phyloP scores from a whole-genome alignment of 148 eudicot genomes.

The Arbutus unedo region DNA sequence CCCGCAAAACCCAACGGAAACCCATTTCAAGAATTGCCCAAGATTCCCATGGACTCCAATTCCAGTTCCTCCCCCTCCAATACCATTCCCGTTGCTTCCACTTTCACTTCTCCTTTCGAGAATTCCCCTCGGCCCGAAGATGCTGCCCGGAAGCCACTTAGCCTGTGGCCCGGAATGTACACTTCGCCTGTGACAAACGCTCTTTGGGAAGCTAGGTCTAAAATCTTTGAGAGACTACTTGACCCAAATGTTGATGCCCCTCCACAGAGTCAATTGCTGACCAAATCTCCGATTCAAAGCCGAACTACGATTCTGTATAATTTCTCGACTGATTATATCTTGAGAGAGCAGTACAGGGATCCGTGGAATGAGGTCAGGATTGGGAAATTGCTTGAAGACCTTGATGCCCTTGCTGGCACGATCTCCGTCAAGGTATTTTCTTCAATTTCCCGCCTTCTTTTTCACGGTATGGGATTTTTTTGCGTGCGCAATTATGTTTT shows the following conservation, averaged over 20 bases:
- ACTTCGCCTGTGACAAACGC: slow-evolving; percentile 95
- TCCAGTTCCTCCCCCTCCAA: slow-evolving; percentile 21
- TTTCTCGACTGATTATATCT: slow-evolving; percentile 72
- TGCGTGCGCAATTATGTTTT: background rate
- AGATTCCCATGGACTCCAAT: slow-evolving; percentile 26
- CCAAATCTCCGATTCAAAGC: slow-evolving; percentile 63
- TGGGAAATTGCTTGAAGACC: slow-evolving; percentile 96
- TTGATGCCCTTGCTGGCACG: slow-evolving; percentile 98
- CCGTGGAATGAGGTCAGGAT: slow-evolving; percentile 88
- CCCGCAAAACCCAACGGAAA: background rate
- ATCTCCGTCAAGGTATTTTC: slow-evolving; percentile 80
- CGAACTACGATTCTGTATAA: slow-evolving; percentile 64
- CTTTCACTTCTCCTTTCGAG: slow-evolving; percentile 56
- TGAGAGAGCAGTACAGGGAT: slow-evolving; percentile 95
- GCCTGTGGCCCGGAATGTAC: slow-evolving; percentile 99
- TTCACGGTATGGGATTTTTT: background rate
- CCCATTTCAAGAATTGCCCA: background rate
- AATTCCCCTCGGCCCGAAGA: slow-evolving; percentile 29
- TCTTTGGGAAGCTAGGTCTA: slow-evolving; percentile 86
- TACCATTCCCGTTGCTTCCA: slow-evolving; percentile 60
- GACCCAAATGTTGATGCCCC: slow-evolving; percentile 71
- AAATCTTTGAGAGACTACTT: slow-evolving; percentile 65
- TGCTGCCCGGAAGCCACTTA: slow-evolving; percentile 51
- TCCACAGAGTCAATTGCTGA: slow-evolving; percentile 63
- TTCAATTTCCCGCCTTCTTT: background rate